Base-by-base conservation (phyloP, 345 rosid species). In the Iberis pinnata region DNA sequence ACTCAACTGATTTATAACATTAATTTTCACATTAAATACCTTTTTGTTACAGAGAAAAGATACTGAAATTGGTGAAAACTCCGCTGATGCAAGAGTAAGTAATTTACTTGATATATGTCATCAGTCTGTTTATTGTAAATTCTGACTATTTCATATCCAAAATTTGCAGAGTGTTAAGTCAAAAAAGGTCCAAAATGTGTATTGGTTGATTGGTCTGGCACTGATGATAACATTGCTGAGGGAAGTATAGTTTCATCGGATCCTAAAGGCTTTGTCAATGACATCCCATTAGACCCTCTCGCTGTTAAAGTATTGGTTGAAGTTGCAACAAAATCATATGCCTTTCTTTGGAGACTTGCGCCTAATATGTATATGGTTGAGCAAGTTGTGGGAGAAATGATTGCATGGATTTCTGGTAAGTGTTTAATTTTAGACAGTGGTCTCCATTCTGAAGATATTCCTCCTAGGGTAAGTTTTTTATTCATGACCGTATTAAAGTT, bases 31-130 rank as follows among this genome's bases (percentile, higher is more conserved):
- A 1, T 1, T 18, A 37, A 18, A 13, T 32, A 15, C 31, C 25
- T 22, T 22, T 22, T 2, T 22, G 25, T 22, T 22, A 6, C 6
- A 22, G 25, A 22, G 25, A 22, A 3, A 3, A 22, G 25, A 22
- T 2, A 10, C 15, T 27, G 41, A 56, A 56, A 17, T 31, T 2
- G 50, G 61, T 29, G 42, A 43, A 18, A 56, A 43, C 49, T 56
- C 50, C 2, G 40, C 29, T 18, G 12, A 26, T 42, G 39, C 26
- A 22, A 22, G 25, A 22, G 25, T 22, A 22, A 22, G 25, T 6
- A n/a, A n/a, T n/a, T 45, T 22, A 3, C 25, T 22, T 22, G 3
- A 22, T 22, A 22, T 22, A 2, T 22, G 3, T 22, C 6, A 22
- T 22, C 4, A 6, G 25, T 2, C 3, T 22, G 25, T 22, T 3